Conservation (phyloP, 2,329 filamentous ascomycete genomes). For the Epichloe baconii region DNA sequence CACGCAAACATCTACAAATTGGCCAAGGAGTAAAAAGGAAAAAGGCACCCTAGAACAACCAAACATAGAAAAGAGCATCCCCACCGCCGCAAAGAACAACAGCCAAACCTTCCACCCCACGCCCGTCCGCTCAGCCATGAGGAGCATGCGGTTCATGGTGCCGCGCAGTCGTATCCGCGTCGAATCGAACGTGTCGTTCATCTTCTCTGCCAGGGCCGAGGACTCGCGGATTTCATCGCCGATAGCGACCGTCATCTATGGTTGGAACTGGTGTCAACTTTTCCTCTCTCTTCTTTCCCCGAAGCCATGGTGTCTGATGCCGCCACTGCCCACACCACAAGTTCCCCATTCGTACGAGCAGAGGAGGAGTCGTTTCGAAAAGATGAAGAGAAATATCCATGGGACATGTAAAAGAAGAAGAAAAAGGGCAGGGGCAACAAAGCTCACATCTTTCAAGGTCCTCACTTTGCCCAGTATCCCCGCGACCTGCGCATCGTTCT, state of each 20-base stretch:
- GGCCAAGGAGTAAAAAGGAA: too few species aligned
- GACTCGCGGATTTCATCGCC: constrained; percentile 91
- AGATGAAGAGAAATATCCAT: too few species aligned
- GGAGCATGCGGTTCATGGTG: constrained; percentile 93
- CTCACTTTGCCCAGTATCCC: constrained; percentile 85
- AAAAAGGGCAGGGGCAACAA: not conserved
- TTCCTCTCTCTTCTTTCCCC: too few species aligned
- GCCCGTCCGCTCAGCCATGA: constrained; percentile 92
- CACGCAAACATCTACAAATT: too few species aligned
- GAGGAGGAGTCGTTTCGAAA: too few species aligned
- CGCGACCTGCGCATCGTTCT: constrained; percentile 82
- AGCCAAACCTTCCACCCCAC: constrained; percentile 94
- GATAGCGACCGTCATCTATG: constrained; percentile 77
- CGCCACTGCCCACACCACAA: too few species aligned
- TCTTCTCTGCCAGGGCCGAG: constrained; percentile 77
- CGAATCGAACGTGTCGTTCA: constrained; percentile 89
- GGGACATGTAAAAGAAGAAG: not conserved
- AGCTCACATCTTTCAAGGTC: constrained; percentile 73
- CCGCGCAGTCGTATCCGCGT: constrained; percentile 69
- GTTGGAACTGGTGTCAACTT: too few species aligned
- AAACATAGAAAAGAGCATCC: constrained; percentile 84
- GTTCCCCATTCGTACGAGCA: too few species aligned
- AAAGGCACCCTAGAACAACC: constrained; percentile 52
- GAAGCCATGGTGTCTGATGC: too few species aligned
- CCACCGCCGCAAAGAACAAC: constrained; percentile 72